Evolutionary conservation across 2,329 filamentous ascomycete species (phyloP).

Genomic region (Lasiodiplodia hormozganensis): DNA sequence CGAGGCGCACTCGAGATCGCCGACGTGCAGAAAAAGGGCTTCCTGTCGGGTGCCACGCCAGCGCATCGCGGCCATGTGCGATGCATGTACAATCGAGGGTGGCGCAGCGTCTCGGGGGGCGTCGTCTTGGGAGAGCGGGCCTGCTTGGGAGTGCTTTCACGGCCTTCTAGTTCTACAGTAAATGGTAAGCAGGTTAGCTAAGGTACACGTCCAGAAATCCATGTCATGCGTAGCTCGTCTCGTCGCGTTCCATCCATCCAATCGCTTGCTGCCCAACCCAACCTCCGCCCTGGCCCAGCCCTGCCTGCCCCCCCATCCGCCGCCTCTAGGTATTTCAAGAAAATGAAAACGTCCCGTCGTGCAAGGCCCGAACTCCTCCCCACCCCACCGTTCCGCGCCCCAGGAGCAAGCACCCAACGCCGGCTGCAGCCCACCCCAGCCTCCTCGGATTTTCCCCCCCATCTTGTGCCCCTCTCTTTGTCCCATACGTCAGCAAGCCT

Average conservation of each 20-base stretch:
- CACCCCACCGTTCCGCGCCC: conserved; percentile 9
- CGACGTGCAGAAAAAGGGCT: conserved; percentile 9
- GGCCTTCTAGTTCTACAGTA: conserved; percentile 24
- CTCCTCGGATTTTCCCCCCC: conserved; percentile 16
- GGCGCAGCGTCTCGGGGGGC: background rate
- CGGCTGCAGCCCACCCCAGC: conserved; percentile 5
- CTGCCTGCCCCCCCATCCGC: conserved; percentile 20
- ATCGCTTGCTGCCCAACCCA: conserved; percentile 30
- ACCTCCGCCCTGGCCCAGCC: conserved; percentile 23
- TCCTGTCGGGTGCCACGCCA: conserved; percentile 23
- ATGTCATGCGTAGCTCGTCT: conserved; percentile 29
- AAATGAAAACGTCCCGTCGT: conserved; percentile 29
- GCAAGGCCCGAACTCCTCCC: conserved; percentile 25
- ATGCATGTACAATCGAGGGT: conserved; percentile 19
- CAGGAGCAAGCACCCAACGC: conserved; percentile 16
- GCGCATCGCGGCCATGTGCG: conserved; percentile 12
- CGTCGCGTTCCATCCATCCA: conserved; percentile 28
- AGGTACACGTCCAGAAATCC: conserved; percentile 24
- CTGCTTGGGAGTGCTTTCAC: conserved; percentile 20
- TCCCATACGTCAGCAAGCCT: conserved; percentile 12
- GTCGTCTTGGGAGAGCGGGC: background rate
- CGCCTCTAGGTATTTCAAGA: conserved; percentile 29
- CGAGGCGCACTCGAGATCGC: conserved; percentile 14
- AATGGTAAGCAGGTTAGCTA: conserved; percentile 14
- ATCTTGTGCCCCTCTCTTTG: conserved; percentile 10